Evolutionary conservation across 306 rosid genomes (phyloP).

Genomic region (Glycyrrhiza uralensis): DNA sequence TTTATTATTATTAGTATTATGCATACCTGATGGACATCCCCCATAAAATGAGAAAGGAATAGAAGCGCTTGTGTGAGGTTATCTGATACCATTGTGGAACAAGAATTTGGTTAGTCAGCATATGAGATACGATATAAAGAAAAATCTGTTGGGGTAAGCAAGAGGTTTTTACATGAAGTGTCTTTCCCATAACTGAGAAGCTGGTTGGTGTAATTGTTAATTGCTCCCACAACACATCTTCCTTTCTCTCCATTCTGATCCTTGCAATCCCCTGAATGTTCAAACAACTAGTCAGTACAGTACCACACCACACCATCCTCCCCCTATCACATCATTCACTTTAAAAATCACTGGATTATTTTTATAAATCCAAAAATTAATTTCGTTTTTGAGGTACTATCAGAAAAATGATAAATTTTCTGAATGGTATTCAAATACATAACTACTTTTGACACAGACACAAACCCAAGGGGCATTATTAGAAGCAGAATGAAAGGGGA

Average conservation of each 20-base stretch:
- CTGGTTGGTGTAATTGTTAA: conserved; percentile 72
- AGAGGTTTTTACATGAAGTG: conserved; percentile 39
- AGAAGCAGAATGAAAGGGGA: not conserved
- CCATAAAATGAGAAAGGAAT: conserved; percentile 82
- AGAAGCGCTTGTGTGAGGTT: conserved; percentile 90
- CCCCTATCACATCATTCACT: not conserved
- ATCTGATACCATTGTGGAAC: conserved; percentile 39
- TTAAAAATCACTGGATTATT: not conserved
- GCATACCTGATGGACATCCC: conserved; percentile 85
- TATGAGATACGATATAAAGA: not conserved
- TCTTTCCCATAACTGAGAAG: conserved; percentile 38
- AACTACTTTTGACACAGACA: too few species aligned
- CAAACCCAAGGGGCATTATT: too few species aligned
- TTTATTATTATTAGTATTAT: not conserved
- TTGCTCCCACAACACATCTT: conserved; percentile 75
- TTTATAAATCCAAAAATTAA: not conserved
- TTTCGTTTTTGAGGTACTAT: not conserved
- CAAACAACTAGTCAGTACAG: not conserved
- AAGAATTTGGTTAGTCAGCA: conserved; percentile 15
- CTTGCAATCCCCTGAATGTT: conserved; percentile 73
- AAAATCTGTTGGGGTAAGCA: not conserved
- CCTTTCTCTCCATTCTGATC: conserved; percentile 51
- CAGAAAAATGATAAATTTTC: not conserved
- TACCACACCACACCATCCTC: not conserved
- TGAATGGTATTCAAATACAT: too few species aligned